Evolutionary conservation across 1,139 yeast species (phyloP).

Genomic region (Lodderomyces metapsilosis): DNA sequence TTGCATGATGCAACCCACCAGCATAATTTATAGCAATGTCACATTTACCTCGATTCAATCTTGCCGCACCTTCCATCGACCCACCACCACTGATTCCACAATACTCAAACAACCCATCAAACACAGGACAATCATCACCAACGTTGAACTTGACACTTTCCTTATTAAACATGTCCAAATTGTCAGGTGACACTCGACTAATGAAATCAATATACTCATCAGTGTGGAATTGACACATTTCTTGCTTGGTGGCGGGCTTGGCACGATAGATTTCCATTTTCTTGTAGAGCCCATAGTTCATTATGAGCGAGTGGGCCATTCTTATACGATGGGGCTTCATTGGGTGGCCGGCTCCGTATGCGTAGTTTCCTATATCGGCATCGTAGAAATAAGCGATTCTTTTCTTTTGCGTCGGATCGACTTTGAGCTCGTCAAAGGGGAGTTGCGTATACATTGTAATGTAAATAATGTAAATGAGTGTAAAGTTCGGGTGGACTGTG

Average conservation of each 20-base stretch:
- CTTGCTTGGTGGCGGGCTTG: slow-evolving; percentile 97
- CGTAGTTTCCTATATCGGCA: slow-evolving; percentile 94
- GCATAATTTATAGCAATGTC: slow-evolving; percentile 97
- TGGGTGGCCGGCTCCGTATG: slow-evolving; percentile 98
- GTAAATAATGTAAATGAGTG: too few relatives aligned
- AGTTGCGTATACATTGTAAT: slow-evolving; percentile 46
- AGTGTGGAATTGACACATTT: slow-evolving; percentile 97
- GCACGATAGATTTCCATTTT: slow-evolving; percentile 97
- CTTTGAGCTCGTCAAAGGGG: slow-evolving; percentile 48
- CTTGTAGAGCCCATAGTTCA: slow-evolving; percentile 95
- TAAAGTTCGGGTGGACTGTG: too few relatives aligned
- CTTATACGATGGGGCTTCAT: slow-evolving; percentile 98
- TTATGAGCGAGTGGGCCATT: slow-evolving; percentile 95
- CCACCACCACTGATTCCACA: slow-evolving; percentile 96
- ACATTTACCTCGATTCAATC: slow-evolving; percentile 88
- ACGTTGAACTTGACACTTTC: slow-evolving; percentile 95
- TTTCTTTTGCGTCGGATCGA: slow-evolving; percentile 41
- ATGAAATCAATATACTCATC: slow-evolving; percentile 95
- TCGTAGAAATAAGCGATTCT: slow-evolving; percentile 50
- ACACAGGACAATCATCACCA: slow-evolving; percentile 96
- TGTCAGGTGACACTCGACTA: slow-evolving; percentile 92
- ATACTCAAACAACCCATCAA: slow-evolving; percentile 93
- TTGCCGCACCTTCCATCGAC: slow-evolving; percentile 95
- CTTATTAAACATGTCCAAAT: slow-evolving; percentile 84
- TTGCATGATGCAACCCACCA: slow-evolving; percentile 96